Percentiles rank a stretch among this genome's conserved stretches.
Evolutionary conservation across 2,329 filamentous ascomycete species (phyloP).

Genomic region (Beauveria sp.): DNA sequence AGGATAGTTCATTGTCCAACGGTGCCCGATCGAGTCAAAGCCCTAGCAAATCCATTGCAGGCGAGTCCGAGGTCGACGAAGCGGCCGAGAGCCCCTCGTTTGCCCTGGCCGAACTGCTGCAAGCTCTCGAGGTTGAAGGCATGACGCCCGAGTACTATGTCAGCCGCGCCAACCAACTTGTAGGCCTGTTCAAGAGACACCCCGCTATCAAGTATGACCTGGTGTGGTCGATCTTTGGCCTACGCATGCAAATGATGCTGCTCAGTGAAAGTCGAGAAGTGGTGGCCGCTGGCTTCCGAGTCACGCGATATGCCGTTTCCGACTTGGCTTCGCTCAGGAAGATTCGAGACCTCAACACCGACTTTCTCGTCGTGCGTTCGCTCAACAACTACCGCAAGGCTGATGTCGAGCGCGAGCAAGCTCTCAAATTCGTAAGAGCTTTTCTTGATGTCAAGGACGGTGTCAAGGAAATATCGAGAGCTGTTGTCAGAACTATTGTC

Average conservation of each 20-base stretch:
- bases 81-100: conserved; percentile 82
- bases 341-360: conserved; percentile 81
- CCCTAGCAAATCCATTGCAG: conserved; percentile 43
- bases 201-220: conserved; percentile 93
- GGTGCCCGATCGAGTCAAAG: conserved; percentile 51
- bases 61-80: conserved; percentile 58
- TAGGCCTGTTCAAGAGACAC: conserved; percentile 93
- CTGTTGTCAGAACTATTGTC: conserved; percentile 81
- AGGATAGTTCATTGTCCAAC: conserved; percentile 38
- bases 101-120: conserved; percentile 80
- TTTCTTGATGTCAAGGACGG: conserved; percentile 95
- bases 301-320: conserved; percentile 90
- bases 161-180: conserved; percentile 79
- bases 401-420: conserved; percentile 95
- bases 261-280: conserved; percentile 94
- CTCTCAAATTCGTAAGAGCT: conserved; percentile 88
- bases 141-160: conserved; percentile 95
- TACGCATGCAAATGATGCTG: conserved; percentile 92
- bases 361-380: conserved; percentile 81
- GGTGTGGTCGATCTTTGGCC: conserved; percentile 89
- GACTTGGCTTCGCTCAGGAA: conserved; percentile 83
- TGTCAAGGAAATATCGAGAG: conserved; percentile 75
- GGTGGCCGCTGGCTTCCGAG: conserved; percentile 85
- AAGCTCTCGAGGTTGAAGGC: conserved; percentile 79
- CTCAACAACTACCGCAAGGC: conserved; percentile 93